Evolutionary conservation across 768 basidiomycete genomes (phyloP).

Genomic region (Tephrocybe sp.): DNA sequence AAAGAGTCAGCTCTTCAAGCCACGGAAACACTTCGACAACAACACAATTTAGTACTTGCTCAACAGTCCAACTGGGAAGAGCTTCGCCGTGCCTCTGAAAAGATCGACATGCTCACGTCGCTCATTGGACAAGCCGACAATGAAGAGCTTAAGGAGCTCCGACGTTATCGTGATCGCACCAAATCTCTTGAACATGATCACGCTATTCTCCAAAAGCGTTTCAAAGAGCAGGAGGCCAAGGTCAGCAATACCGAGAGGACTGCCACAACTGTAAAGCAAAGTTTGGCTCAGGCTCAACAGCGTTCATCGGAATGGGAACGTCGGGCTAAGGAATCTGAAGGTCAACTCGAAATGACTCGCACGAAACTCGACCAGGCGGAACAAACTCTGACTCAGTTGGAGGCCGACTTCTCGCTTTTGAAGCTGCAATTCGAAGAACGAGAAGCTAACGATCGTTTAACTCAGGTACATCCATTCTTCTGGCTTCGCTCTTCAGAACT

Average conservation of each 20-base stretch:
- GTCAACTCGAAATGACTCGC: conserved; percentile 54
- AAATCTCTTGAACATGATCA: conserved; percentile 69
- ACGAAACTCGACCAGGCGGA: conserved; percentile 68
- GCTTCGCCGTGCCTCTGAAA: conserved; percentile 64
- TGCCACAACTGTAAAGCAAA: conserved; percentile 55
- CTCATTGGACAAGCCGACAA: conserved; percentile 62
- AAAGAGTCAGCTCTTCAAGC: conserved; percentile 54
- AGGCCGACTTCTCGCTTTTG: conserved; percentile 64
- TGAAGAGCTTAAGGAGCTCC: conserved; percentile 71
- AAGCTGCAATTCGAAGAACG: conserved; percentile 75
- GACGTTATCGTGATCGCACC: conserved; percentile 59
- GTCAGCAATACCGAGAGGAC: conserved; percentile 58
- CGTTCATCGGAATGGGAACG: conserved; percentile 81
- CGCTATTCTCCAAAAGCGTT: conserved; percentile 62
- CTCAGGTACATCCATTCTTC: conserved; percentile 44
- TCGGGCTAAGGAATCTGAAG: conserved; percentile 68
- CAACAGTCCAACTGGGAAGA: conserved; percentile 83
- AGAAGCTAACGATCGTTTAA: conserved; percentile 65
- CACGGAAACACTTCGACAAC: conserved; percentile 51
- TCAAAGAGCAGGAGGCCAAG: conserved; percentile 70
- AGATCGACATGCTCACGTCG: conserved; percentile 64
- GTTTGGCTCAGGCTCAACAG: conserved; percentile 69
- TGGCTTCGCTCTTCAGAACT: conserved; percentile 1
- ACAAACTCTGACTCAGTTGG: conserved; percentile 60
- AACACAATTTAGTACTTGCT: conserved; percentile 53